Conservation (phyloP, 495 filamentous ascomycete species). For the Hyaloscypha bicolor region DNA sequence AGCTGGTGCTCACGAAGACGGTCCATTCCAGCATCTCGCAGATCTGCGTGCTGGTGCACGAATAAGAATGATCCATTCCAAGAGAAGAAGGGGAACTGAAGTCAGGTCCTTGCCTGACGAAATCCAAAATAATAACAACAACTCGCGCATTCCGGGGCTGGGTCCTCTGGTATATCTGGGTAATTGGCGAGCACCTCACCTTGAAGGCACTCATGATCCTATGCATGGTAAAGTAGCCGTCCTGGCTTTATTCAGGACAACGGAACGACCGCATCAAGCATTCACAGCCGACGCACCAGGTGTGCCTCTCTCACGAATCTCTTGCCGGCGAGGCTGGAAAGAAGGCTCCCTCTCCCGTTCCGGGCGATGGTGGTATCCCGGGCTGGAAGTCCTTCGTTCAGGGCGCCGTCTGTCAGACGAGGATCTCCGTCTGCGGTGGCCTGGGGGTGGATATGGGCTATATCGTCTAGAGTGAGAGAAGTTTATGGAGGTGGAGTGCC, state of each 20-base stretch:
- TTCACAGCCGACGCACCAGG: not conserved
- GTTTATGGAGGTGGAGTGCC: not conserved
- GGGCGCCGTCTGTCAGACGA: not conserved
- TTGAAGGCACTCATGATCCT: not conserved
- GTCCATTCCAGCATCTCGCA: not conserved
- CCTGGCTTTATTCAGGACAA: too few species aligned
- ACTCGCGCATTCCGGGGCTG: not conserved
- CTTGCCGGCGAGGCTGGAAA: not conserved
- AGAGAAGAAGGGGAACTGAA: not conserved
- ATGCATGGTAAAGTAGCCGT: too few species aligned
- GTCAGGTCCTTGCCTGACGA: not conserved
- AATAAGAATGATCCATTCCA: not conserved
- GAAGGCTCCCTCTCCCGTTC: not conserved
- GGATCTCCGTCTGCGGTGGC: not conserved
- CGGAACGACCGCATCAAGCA: not conserved
- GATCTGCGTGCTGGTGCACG: not conserved
- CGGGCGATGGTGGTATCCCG: not conserved
- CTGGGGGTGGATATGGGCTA: not conserved
- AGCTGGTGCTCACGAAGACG: not conserved
- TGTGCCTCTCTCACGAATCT: not conserved
- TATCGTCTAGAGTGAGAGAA: not conserved
- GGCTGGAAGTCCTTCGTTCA: not conserved
- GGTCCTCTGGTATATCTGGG: not conserved
- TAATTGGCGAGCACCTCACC: not conserved
- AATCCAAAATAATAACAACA: not conserved